Percentiles rank a stretch among this genome's conserved stretches.
phyloP scores from a whole-genome alignment of 2,329 filamentous ascomycete genomes.

The Bipolaris oryzae region DNA sequence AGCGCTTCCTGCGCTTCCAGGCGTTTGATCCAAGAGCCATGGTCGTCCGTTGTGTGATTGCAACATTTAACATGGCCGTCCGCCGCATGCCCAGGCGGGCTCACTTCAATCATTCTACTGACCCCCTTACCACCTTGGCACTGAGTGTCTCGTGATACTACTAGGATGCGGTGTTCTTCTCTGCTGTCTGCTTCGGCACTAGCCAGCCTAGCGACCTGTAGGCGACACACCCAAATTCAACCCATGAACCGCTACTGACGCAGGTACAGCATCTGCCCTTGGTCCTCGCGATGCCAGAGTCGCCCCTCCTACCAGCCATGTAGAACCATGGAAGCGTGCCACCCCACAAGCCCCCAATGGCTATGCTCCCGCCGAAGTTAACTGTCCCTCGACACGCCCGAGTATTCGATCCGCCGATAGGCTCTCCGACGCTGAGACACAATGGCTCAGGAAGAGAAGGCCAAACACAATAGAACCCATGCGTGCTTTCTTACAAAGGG shows the following conservation, averaged over 20 bases:
- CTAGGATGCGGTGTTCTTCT: constrained; percentile 35
- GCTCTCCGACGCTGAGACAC: constrained; percentile 71
- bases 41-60: constrained; percentile 15
- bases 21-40: constrained; percentile 15
- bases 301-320: constrained; percentile 20
- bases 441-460: constrained; percentile 75
- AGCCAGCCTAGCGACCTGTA: constrained; percentile 39
- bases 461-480: constrained; percentile 77
- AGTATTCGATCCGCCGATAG: constrained; percentile 66
- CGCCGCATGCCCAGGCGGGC: constrained; percentile 13
- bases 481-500: constrained; percentile 71
- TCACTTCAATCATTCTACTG: background rate
- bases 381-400: constrained; percentile 74
- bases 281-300: constrained; percentile 28
- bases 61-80: no score
- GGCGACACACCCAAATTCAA: constrained; percentile 9
- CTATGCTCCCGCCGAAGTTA: constrained; percentile 72
- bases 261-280: constrained; percentile 36
- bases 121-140: constrained; percentile 1
- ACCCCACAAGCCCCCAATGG: constrained; percentile 65
- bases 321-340: constrained; percentile 48
- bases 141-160: constrained; percentile 4
- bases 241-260: constrained; percentile 22
- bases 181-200: constrained; percentile 39
- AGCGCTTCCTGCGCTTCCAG: constrained; percentile 17